Conservation (phyloP, 2,329 filamentous ascomycete species). For the Celoporthe dispersa region DNA sequence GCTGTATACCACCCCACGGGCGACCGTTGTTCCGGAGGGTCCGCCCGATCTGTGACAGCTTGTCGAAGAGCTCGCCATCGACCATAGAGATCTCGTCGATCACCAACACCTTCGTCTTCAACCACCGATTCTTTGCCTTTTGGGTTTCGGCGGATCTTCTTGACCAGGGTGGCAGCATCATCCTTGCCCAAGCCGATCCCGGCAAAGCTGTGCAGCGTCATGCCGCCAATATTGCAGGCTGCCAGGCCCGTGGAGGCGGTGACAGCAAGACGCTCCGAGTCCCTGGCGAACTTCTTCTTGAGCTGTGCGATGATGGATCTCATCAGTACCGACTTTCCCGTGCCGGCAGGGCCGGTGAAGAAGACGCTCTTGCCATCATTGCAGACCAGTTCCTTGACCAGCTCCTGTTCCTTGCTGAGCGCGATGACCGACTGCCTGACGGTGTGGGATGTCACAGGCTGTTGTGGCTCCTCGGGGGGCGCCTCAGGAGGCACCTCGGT, state of each 20-base stretch:
- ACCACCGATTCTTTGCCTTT: slow-evolving; percentile 92
- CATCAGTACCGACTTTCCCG: slow-evolving; percentile 96
- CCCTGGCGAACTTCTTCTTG: slow-evolving; percentile 73
- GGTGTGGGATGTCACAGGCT: slow-evolving; percentile 43
- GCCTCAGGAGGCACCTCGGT: slow-evolving; percentile 45
- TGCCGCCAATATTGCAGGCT: slow-evolving; percentile 94
- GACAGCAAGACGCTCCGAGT: slow-evolving; percentile 85
- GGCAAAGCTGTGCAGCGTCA: slow-evolving; percentile 93
- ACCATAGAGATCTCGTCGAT: slow-evolving; percentile 99
- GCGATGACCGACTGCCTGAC: slow-evolving; percentile 61
- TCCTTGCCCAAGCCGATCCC: slow-evolving; percentile 97
- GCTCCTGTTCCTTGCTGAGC: slow-evolving; percentile 83
- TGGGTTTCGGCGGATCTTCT: slow-evolving; percentile 85
- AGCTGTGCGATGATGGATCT: slow-evolving; percentile 85
- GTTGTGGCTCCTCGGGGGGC: slow-evolving; percentile 51
- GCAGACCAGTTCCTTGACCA: slow-evolving; percentile 82
- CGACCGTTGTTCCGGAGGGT: slow-evolving; percentile 86
- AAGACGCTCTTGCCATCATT: slow-evolving; percentile 87
- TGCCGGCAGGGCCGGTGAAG: slow-evolving; percentile 95
- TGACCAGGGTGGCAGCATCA: slow-evolving; percentile 75
- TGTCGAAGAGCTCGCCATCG: slow-evolving; percentile 95
- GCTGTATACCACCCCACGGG: slow-evolving; percentile 93
- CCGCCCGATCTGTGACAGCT: slow-evolving; percentile 86
- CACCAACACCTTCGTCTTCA: slow-evolving; percentile 83
- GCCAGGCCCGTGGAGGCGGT: slow-evolving; percentile 95